A percentile compares a stretch with the other conserved stretches of the same genome.
Conservation (phyloP, 805 yeast genomes). For the Lachancea sp. region DNA sequence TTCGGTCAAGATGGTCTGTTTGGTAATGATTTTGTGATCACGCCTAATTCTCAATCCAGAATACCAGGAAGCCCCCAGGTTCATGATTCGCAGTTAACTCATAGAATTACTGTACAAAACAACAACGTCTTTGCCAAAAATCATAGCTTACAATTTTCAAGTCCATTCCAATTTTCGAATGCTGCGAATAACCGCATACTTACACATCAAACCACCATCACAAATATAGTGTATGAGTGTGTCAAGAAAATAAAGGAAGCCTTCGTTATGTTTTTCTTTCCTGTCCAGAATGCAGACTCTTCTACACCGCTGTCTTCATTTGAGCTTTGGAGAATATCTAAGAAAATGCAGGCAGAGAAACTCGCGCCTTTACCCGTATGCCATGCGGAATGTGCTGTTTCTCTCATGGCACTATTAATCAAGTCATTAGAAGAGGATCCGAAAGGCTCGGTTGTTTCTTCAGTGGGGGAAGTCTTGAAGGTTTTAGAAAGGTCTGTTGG, state of each 20-base stretch:
- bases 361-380: constrained; percentile 60
- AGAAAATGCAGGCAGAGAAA: constrained; percentile 49
- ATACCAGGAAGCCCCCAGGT: constrained; percentile 18
- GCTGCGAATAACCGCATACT: constrained; percentile 22
- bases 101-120: constrained; percentile 22
- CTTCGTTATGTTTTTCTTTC: constrained; percentile 24
- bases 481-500: constrained; percentile 55
- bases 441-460: constrained; percentile 44
- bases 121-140: constrained; percentile 18
- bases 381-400: constrained; percentile 54
- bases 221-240: constrained; percentile 13
- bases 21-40: constrained; percentile 31
- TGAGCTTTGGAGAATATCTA: constrained; percentile 27
- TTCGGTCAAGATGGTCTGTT: constrained; percentile 21
- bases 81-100: constrained; percentile 10
- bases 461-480: constrained; percentile 54
- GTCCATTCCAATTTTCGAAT: constrained; percentile 13
- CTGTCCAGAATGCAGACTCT: constrained; percentile 11
- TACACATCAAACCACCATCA: constrained; percentile 25
- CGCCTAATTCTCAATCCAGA: constrained; percentile 11
- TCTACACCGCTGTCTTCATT: constrained; percentile 20
- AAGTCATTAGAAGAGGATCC: constrained; percentile 63
- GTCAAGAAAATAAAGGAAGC: constrained; percentile 9
- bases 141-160: constrained; percentile 5
- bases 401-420: constrained; percentile 44